Evolutionary conservation across 331 rosid species (phyloP), one percentile per base, ranked within the genome.

Genomic region (Arachis monticola): DNA sequence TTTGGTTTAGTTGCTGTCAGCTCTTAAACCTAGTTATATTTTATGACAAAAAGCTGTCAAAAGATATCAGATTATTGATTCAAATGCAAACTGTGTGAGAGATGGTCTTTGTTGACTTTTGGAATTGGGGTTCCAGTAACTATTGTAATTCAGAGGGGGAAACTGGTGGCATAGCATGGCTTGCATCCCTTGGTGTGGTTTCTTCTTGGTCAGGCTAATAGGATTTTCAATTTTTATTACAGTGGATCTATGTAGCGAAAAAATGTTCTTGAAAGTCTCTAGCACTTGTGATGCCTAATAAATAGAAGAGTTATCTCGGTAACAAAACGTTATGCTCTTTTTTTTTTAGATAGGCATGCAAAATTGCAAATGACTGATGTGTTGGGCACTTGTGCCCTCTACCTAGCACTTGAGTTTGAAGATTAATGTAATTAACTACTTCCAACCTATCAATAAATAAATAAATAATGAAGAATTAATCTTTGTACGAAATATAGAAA

Each of bases 11-110:
- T 42, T 27, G 30, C 50, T 52, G 63, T 27, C 30, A 27, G 30
- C 30, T 8, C n/a, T 11, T 44, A 32, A 27, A 53, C 41, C 53
- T 45, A 51, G 56, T 27, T 27, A 42, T 60, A 45, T 78, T 52
- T 62, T 62, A 66, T 48, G 71, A 27, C 30, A 10, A 27, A 42
- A 67, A 13, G 69, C 62, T 70, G 6, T 46, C 32, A 78, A 63
- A 31, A 62, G 50, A 51, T 56, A 64, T 46, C 38, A 11, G 46
- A 56, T 64, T 79, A 35, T 46, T 53, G 71, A 60, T 79, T 8
- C 40, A 5, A 58, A 35, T 11, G 59, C 58, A 47, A 65, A 46
- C 61, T 64, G 60, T 1, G 11, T 3, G 6, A 17, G 70, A 50
- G 27, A 5, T 5, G 32, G 0, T 0, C 9, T 10, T 46, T 11